Base-by-base conservation (phyloP, 495 filamentous ascomycete genomes). In the Physcia stellaris region DNA sequence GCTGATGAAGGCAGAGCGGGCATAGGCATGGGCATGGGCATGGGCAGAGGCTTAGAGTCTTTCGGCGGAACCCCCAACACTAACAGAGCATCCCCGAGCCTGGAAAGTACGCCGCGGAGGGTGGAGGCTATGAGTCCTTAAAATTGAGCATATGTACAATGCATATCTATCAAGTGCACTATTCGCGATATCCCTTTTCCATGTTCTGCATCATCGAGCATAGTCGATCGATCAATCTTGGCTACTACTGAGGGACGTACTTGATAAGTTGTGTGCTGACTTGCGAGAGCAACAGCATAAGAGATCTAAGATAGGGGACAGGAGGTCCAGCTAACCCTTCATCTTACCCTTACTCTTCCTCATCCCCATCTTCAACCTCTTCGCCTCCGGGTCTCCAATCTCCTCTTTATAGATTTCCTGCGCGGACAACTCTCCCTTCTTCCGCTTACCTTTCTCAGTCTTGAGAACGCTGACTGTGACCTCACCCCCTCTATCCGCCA, bases 341-440 rank as follows among this genome's bases (percentile, higher is more conserved):
- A 9, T 28, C n/a, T 9, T 28, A 12, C 20, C 13, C 55, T 23
- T 37, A 64, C 42, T 57, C 52, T 6, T 48, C 66, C 32, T 72
- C 66, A 5, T 55, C 6, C 24, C 37, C 37, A 19, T 40, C 11
- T 20, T 30, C 37, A 40, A 9, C 28, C 37, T 15, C 1, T 40
- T 30, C 37, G 24, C 26, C 19, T 30, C 37, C 56, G 28, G 15
- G 12, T n/a, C 53, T 42, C 3, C 41, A 51, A 18, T 47, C 47
- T 20, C 29, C 53, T 54, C 1, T 52, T 33, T 37, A 15, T 37
- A 37, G 4, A 9, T 22, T 21, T 33, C 12, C 18, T 43, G 18
- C 13, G 27, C 30, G 10, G 58, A 61, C 42, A 67, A 56, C 11
- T 69, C 70, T 16, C 70, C 67, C n/a, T n/a, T n/a, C 39, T 63